Percentiles rank a stretch among this genome's conserved stretches.
These are phyloP conservation scores for Aechmea fasciata DNA, from an alignment of 176 grass and related monocot species.

Conservation along the genomic window DNA sequence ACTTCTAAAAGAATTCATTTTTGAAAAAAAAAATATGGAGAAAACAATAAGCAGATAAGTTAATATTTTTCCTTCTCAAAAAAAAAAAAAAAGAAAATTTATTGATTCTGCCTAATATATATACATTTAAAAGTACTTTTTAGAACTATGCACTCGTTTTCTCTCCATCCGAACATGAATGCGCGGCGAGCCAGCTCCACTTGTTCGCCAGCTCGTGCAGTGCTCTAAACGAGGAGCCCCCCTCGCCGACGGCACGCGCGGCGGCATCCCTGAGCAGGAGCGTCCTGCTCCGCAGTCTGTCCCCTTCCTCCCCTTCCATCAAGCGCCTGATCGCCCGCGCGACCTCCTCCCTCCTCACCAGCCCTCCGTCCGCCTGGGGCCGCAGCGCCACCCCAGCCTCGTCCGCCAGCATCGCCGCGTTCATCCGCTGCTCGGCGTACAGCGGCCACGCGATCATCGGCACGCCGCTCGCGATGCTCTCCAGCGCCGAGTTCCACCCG, in stretches of 20 bases:
- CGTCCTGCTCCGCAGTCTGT: background rate
- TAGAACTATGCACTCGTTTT: no score
- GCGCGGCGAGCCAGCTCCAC: background rate
- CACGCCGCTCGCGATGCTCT: slow-evolving; percentile 7
- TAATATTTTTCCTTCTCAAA: no score
- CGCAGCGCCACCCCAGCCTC: background rate
- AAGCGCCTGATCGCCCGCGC: background rate
- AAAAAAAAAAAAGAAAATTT: no score
- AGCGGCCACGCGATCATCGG: slow-evolving; percentile 16
- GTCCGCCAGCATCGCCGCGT: background rate
- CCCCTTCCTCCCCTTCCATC: slow-evolving; percentile 7
- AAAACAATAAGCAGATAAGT: no score
- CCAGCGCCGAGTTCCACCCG: slow-evolving; percentile 12
- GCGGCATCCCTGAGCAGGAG: background rate
- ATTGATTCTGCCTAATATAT: no score
- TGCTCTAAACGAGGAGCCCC: background rate
- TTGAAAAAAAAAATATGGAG: no score
- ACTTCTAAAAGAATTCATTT: no score
- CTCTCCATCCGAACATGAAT: no score
- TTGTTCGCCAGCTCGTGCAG: background rate
- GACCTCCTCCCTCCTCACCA: background rate
- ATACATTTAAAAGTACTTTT: no score
- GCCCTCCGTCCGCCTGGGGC: background rate
- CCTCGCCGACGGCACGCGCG: background rate
- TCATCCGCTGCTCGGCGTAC: slow-evolving; percentile 6